A percentile compares a stretch with the other conserved stretches of the same genome.
phyloP scores from a whole-genome alignment of 441 rosid species.

The Euphorbia celastroides region DNA sequence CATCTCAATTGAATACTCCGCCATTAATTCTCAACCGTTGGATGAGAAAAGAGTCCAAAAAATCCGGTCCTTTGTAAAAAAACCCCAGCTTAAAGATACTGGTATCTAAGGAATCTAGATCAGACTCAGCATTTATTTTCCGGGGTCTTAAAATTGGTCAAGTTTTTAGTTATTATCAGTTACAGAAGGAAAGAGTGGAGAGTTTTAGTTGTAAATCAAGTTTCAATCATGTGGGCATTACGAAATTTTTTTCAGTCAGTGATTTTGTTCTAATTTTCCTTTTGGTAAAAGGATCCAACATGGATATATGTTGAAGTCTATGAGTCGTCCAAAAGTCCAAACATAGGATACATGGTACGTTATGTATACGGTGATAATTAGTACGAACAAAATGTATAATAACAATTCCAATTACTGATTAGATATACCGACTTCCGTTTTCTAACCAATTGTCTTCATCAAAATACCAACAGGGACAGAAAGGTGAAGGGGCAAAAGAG shows the following conservation, averaged over 20 bases:
- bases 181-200: background rate
- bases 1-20: too few species aligned
- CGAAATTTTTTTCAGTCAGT: slow-evolving; percentile 5
- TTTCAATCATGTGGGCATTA: slow-evolving; percentile 5
- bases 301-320: slow-evolving; percentile 18
- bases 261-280: slow-evolving; percentile 3
- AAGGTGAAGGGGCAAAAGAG: slow-evolving; percentile 35
- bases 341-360: slow-evolving; percentile 19
- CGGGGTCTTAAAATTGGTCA: background rate
- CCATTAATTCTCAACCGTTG: too few species aligned
- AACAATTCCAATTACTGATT: background rate
- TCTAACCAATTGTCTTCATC: slow-evolving; percentile 1
- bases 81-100: too few species aligned
- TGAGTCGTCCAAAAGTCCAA: slow-evolving; percentile 16
- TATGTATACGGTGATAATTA: background rate
- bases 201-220: background rate
- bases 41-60: too few species aligned
- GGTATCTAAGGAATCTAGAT: slow-evolving; percentile 5
- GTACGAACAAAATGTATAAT: background rate
- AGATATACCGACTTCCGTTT: background rate
- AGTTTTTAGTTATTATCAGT: background rate
- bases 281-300: slow-evolving; percentile 19
- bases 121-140: background rate
- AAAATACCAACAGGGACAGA: slow-evolving; percentile 36
- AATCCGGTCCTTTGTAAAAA: too few species aligned